Base-by-base conservation (phyloP, 345 rosid species). In the Dimocarpus longan region DNA sequence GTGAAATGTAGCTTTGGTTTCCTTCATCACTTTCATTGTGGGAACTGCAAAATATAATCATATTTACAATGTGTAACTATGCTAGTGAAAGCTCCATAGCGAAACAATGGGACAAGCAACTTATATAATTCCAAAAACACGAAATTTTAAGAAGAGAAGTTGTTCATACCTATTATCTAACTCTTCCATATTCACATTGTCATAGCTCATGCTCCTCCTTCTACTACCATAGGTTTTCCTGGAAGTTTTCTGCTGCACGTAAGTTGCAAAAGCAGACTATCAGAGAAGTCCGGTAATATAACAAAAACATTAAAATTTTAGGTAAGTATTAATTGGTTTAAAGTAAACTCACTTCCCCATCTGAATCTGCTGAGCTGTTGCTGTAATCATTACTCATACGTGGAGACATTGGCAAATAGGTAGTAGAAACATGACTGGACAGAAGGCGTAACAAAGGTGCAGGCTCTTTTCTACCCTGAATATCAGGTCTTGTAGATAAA, bases 1-100 rank as follows among this genome's bases (percentile, higher is more conserved):
- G 77, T 3, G 90, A 90, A 69, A 85, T 72, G 79, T 66, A 82
- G 82, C 93, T 86, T 63, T 57, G 84, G 75, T 81, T 86, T 62
- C 86, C 91, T 64, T 88, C 93, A n/a, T 85, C 91, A 75, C 82
- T 84, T 74, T 66, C 89, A 57, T 71, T 77, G 3, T 48, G 70
- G 62, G 76, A 78, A 74, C 90, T 89, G 89, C 78, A 80, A 32
- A 77, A 52, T 32, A 11, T 57, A 76, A 65, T 5, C n/a, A 50
- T 54, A 6, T 69, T 56, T 10, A 52, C 18, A 0, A 52, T 52
- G 19, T 40, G 52, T 5, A 60, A 3, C 22, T 74, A 63, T 22
- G 42, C 54, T 19, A 16, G 77, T 42, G 21, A 63, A 18, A 28
- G 10, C 32, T 50, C 15, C 7, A 68, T 19, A 22, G 18, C 16